Evolutionary conservation across 805 yeast genomes (phyloP), one percentile per base, ranked within the genome.

Genomic region (Ogataea philodendri): DNA sequence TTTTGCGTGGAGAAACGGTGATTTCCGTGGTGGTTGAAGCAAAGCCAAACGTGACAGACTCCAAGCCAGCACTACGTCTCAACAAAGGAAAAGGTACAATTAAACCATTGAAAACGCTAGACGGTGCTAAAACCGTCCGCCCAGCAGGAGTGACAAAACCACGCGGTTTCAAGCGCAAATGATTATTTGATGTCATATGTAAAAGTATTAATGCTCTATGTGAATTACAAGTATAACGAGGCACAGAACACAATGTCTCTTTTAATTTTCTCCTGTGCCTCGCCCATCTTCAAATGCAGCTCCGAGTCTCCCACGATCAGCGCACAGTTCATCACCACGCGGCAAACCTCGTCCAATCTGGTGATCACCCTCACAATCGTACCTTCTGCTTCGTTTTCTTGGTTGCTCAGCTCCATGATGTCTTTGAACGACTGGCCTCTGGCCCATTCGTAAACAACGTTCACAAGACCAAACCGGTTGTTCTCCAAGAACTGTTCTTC

Each of bases 181-280:
- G 26, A 31, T 9, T 16, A 9, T 22, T 10, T 10, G 15, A 20
- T 30, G 11, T 22, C 19, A 16, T 34, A 17, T 24, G 23, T 21
- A n/a, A 8, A 9, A 20, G 15, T n/a, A 10, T 10, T n/a, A 25
- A 31, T 39, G 26, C 22, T 22, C 23, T 22, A 14, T 37, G 21
- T 26, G 19, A 15, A 11, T 21, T 69, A 89, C 47, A 90, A 66
- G 57, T 93, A 93, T 42, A 93, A 72, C 39, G 96, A 84, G 4
- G 97, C 97, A 58, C 97, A 93, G 63, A 93, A 93, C 0, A 93
- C 97, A 49, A 93, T 93, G 59, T 93, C 98, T 52, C 99, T 78
- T 63, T 90, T 90, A 57, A 93, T 93, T 59, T 78, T 76, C 56
- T 93, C 97, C 62, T 90, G 97, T 0, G 97, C 96, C 37, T 77